Base-by-base conservation (phyloP, 2,329 filamentous ascomycete species). In the Akanthomyces dipterigenus region DNA sequence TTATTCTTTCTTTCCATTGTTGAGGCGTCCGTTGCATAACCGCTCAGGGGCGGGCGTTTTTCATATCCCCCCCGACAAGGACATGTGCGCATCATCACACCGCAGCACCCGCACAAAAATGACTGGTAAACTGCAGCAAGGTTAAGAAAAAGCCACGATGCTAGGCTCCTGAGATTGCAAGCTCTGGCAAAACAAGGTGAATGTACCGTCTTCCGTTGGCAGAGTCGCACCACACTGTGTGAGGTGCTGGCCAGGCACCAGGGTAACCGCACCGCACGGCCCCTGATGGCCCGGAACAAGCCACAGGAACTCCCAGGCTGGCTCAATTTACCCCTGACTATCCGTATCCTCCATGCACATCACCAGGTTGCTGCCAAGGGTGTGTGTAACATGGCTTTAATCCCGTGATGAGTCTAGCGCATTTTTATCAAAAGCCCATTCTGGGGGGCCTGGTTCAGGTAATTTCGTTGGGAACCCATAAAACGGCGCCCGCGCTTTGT, bases 261-360 rank as follows among this genome's bases (percentile, higher is more conserved):
- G 36, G 56, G 45, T 59, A 51, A 55, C 40, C 24, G 26, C 22
- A 26, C 31, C 20, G 22, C 34, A 40, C 55, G 55, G 28, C 34
- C 46, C 48, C 48, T 28, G 36, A 36, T 16, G 28, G 18, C 45
- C 8, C 9, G 18, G 24, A 31, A 8, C 3, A 34, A 38, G n/a
- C 50, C 34, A 51, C 26, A n/a, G 28, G 18, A 20, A 38, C 36
- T 11, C 20, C 4, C 34, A 9, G 18, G 31, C 14, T 22, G 3
- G 18, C 24, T 43, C 40, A 55, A 34, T 55, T 58, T 58, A 58
- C 56, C 56, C 56, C 56, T 59, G 56, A 53, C 56, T 50, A 59
- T 59, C 56, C 18, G 46, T 50, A 59, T 59, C 56, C 18, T 48
- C 28, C 24, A 51, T 53, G 48, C 46, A 50, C 56, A 45, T 59